These are phyloP conservation scores for Xylaria venustula DNA, from an alignment of 495 filamentous ascomycete species.

Conservation along the genomic window DNA sequence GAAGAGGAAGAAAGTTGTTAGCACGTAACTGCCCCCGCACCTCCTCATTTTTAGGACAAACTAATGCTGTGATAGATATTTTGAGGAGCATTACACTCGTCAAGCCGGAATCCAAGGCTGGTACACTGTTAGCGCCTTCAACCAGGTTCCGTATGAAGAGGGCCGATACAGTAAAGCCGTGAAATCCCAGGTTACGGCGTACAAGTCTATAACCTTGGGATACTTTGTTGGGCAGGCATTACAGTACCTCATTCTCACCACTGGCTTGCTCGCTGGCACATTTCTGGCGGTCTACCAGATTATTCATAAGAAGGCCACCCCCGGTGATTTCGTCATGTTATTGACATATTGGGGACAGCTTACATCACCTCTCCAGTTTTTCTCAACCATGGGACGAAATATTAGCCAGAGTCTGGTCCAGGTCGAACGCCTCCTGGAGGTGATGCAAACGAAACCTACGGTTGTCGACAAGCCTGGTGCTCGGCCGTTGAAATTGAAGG, in stretches of 20 bases:
- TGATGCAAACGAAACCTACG: constrained; percentile 65
- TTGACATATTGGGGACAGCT: constrained; percentile 70
- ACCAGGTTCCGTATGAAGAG: constrained; percentile 65
- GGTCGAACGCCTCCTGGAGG: constrained; percentile 67
- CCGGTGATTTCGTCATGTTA: constrained; percentile 71
- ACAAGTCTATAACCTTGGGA: constrained; percentile 39
- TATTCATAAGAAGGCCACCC: constrained; percentile 48
- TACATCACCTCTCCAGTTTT: constrained; percentile 59
- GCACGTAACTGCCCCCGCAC: constrained; percentile 17
- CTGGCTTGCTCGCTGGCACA: constrained; percentile 61
- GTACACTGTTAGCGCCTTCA: constrained; percentile 71
- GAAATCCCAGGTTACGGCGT: constrained; percentile 39
- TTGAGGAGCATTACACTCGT: constrained; percentile 59
- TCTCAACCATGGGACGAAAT: constrained; percentile 58
- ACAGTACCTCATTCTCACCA: constrained; percentile 59
- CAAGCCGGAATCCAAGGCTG: constrained; percentile 66
- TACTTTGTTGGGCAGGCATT: constrained; percentile 48
- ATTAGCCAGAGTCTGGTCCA: constrained; percentile 65
- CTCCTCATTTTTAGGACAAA: background rate
- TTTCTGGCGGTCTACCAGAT: constrained; percentile 71
- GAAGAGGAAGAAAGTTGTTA: constrained; percentile 40
- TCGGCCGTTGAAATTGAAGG: constrained; percentile 51
- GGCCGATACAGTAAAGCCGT: constrained; percentile 56
- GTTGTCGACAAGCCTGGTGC: constrained; percentile 58
- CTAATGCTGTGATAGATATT: constrained; percentile 32